Conservation (phyloP, 2,329 filamentous ascomycete genomes). For the Neofusicoccum umdonicola region DNA sequence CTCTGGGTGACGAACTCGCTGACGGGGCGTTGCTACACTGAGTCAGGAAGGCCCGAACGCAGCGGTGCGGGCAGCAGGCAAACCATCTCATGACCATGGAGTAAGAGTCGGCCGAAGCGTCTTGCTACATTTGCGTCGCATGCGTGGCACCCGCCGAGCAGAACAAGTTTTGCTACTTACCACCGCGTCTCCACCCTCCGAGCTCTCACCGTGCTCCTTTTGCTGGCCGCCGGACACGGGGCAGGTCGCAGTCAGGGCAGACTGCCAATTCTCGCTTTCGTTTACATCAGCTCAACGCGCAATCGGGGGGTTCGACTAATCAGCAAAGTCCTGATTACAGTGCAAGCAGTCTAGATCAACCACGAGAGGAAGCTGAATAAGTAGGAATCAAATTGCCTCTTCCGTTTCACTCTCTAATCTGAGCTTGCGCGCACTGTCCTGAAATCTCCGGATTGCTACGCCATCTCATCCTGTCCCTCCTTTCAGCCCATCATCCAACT, state of each 20-base stretch:
- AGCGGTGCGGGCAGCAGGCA: neutral
- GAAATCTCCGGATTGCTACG: too few relatives aligned
- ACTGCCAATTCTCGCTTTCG: neutral
- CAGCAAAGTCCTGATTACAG: neutral
- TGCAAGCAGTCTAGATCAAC: neutral
- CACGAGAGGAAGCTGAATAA: neutral
- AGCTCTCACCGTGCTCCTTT: neutral
- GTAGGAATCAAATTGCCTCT: neutral
- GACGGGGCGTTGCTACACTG: neutral
- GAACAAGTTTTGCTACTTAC: neutral
- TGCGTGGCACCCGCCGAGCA: constrained; percentile 1
- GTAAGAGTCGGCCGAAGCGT: neutral
- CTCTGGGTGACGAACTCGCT: neutral
- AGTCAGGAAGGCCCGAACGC: constrained; percentile 7
- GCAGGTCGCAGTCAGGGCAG: neutral
- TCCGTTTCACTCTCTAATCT: neutral
- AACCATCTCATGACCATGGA: neutral
- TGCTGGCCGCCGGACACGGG: neutral
- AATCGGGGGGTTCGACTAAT: neutral
- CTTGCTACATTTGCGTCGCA: neutral
- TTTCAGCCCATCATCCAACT: neutral
- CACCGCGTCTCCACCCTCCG: neutral
- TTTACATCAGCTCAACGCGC: neutral
- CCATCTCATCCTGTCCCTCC: too few relatives aligned
- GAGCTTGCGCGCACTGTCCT: neutral